phyloP scores from a whole-genome alignment of 139 green algal genomes.

The Chlorella sp. region DNA sequence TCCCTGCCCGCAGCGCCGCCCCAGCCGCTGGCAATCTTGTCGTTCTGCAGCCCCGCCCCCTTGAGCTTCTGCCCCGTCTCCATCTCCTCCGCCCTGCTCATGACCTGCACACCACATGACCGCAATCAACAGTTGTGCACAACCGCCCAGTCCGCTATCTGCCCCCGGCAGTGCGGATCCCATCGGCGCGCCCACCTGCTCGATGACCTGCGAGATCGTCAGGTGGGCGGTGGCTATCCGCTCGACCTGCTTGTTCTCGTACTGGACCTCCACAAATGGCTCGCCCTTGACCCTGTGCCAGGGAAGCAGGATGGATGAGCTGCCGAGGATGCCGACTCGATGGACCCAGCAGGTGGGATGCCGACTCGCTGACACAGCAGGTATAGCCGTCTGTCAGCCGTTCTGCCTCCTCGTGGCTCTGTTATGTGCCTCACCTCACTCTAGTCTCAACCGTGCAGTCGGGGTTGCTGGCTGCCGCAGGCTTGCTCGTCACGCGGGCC shows the following conservation, averaged over 20 bases:
- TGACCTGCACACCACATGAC: too few species aligned
- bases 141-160: too few species aligned
- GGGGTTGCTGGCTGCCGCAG: conserved; percentile 23
- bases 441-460: conserved; percentile 31
- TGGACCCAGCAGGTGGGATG: too few species aligned
- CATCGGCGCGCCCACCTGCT: too few species aligned
- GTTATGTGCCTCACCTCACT: conserved; percentile 32
- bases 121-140: too few species aligned
- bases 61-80: conserved; percentile 35
- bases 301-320: background rate
- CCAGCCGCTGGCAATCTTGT: conserved; percentile 9
- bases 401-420: too few species aligned
- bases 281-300: conserved; percentile 34
- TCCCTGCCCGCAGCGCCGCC: background rate
- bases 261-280: conserved; percentile 37
- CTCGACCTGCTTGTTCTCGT: conserved; percentile 38
- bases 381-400: too few species aligned
- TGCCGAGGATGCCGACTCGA: background rate
- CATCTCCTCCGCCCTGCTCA: conserved; percentile 42
- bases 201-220: conserved; percentile 34
- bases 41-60: conserved; percentile 6
- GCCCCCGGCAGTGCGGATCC: too few species aligned
- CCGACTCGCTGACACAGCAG: too few species aligned
- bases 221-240: conserved; percentile 30
- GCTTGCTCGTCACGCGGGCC: conserved; percentile 7